Evolutionary conservation across 106 monocot species (phyloP).

Genomic region (Gastrodia elata): DNA sequence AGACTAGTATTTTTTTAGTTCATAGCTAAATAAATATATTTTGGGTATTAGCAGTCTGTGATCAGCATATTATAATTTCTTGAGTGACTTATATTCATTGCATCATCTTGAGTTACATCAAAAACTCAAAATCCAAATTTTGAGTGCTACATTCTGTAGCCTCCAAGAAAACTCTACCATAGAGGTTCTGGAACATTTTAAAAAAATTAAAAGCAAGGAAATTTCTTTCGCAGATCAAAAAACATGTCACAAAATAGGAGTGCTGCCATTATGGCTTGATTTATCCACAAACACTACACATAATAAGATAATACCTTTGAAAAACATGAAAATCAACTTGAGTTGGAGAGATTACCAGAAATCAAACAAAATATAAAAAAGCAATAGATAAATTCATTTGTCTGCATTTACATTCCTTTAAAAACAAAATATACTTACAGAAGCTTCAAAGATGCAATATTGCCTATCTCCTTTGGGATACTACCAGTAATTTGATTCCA

Average conservation of each 20-base stretch:
- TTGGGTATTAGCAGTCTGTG: too few species aligned
- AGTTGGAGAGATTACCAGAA: not conserved
- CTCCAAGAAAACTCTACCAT: not conserved
- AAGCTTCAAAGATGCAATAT: slow-evolving; percentile 65
- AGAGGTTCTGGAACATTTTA: not conserved
- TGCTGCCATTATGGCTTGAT: not conserved
- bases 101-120: too few species aligned
- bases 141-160: not conserved
- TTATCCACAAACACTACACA: not conserved
- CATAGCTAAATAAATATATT: too few species aligned
- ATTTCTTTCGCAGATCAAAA: not conserved
- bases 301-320: not conserved
- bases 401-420: not conserved
- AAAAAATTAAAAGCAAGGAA: not conserved
- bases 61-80: too few species aligned
- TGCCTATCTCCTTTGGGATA: slow-evolving; percentile 96
- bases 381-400: not conserved
- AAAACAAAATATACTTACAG: slow-evolving; percentile 60
- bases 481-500: slow-evolving; percentile 82
- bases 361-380: not conserved
- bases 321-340: slow-evolving; percentile 7
- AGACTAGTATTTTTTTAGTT: too few species aligned
- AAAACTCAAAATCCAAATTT: not conserved
- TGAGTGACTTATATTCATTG: too few species aligned
- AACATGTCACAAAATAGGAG: not conserved